These are phyloP conservation scores for Neurospora sp. DNA, from an alignment of 495 filamentous ascomycete genomes.

Conservation along the genomic window DNA sequence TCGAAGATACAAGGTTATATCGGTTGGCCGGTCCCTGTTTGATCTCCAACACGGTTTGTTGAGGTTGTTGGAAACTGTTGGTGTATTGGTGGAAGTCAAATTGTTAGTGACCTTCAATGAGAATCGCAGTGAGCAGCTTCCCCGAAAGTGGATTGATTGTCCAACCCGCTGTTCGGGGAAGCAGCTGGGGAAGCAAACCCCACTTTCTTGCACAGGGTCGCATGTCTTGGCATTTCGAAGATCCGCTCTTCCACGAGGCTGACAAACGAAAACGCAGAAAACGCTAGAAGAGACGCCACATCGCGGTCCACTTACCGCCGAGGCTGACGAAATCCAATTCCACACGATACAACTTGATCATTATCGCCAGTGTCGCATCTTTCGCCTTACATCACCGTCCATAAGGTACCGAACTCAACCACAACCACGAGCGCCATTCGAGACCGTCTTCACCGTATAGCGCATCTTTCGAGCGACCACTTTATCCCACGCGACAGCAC, in stretches of 20 bases:
- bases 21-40: background rate
- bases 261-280: background rate
- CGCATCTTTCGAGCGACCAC: background rate
- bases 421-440: background rate
- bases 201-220: background rate
- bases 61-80: background rate
- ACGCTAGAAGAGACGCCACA: background rate
- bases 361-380: background rate
- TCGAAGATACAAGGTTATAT: background rate
- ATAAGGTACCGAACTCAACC: background rate
- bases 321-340: background rate
- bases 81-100: background rate
- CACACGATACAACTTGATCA: background rate
- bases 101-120: background rate
- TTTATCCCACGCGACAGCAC: background rate
- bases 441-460: background rate
- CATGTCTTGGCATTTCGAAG: background rate
- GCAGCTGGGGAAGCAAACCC: background rate
- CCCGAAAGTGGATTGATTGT: background rate
- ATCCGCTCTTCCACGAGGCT: background rate
- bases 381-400: background rate
- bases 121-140: background rate
- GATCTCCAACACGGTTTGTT: background rate
- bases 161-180: background rate
- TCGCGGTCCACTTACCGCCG: background rate